Evolutionary conservation across 805 yeast genomes (phyloP).

Genomic region (Yamadazyma olivae): DNA sequence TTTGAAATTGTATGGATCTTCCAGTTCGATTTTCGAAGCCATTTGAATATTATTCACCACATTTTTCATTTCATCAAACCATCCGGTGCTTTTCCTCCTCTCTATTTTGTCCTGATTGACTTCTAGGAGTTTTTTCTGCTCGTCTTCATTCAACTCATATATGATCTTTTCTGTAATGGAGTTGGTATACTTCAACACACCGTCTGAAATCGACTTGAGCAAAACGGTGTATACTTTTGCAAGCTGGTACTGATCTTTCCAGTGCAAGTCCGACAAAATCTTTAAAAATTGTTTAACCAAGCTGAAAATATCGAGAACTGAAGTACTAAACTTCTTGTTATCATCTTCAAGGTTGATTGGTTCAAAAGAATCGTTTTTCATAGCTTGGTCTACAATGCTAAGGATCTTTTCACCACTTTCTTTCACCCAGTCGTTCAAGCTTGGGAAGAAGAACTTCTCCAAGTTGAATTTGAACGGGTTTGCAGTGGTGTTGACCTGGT

Average conservation of each 20-base stretch:
- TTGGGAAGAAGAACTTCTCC: slow-evolving; percentile 51
- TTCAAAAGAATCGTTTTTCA: slow-evolving; percentile 55
- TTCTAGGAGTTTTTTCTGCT: slow-evolving; percentile 14
- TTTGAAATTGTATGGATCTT: slow-evolving; percentile 56
- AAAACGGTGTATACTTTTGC: slow-evolving; percentile 61
- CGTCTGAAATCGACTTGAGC: slow-evolving; percentile 61
- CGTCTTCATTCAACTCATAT: slow-evolving; percentile 41
- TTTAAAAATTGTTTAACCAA: slow-evolving; percentile 56
- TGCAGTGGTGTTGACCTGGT: slow-evolving; percentile 43
- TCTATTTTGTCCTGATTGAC: slow-evolving; percentile 16
- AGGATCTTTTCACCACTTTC: slow-evolving; percentile 47
- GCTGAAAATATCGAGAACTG: slow-evolving; percentile 66
- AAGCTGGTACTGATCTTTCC: slow-evolving; percentile 64
- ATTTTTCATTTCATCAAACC: slow-evolving; percentile 54
- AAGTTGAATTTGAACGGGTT: slow-evolving; percentile 48
- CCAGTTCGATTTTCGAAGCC: slow-evolving; percentile 27
- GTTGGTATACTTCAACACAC: slow-evolving; percentile 50
- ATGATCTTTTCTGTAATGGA: slow-evolving; percentile 34
- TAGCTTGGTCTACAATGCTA: slow-evolving; percentile 50
- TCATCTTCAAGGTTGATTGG: slow-evolving; percentile 45
- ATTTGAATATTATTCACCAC: slow-evolving; percentile 43
- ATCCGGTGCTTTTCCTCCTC: slow-evolving; percentile 22
- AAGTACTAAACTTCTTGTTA: slow-evolving; percentile 48
- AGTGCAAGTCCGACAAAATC: slow-evolving; percentile 57
- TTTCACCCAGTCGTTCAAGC: slow-evolving; percentile 34